These are phyloP conservation scores for Ilyonectria destructans DNA, from an alignment of 2,329 filamentous ascomycete species.

Conservation along the genomic window DNA sequence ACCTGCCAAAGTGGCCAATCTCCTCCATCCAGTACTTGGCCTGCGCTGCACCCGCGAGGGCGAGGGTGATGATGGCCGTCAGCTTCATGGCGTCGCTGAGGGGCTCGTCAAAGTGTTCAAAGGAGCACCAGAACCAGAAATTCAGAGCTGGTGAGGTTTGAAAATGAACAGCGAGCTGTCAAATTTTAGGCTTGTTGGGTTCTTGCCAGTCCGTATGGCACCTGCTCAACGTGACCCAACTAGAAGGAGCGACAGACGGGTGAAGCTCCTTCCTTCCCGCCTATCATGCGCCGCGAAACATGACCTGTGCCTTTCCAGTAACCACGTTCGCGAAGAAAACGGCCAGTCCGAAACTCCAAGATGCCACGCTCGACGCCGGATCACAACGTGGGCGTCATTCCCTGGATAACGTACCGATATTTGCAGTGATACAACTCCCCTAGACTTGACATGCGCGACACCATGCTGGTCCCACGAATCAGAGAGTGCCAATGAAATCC, in stretches of 20 bases:
- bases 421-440: constrained; percentile 27
- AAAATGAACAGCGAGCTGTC: neutral
- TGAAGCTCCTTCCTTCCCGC: constrained; percentile 1
- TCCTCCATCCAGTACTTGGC: constrained; percentile 51
- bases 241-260: neutral
- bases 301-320: neutral
- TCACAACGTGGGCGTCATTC: constrained; percentile 5
- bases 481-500: neutral
- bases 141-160: neutral
- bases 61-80: constrained; percentile 23
- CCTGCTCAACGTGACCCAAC: constrained; percentile 2
- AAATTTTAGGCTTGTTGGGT: neutral
- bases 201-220: neutral
- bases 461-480: neutral
- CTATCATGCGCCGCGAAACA: neutral
- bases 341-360: neutral
- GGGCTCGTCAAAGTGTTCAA: neutral
- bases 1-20: constrained; percentile 47
- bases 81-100: constrained; percentile 39
- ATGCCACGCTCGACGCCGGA: neutral
- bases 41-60: constrained; percentile 25
- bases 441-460: constrained; percentile 6
- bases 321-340: neutral
- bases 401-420: neutral
- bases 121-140: neutral